Base-by-base conservation (phyloP, 2,329 filamentous ascomycete species). In the Intubia oerlemansii region DNA sequence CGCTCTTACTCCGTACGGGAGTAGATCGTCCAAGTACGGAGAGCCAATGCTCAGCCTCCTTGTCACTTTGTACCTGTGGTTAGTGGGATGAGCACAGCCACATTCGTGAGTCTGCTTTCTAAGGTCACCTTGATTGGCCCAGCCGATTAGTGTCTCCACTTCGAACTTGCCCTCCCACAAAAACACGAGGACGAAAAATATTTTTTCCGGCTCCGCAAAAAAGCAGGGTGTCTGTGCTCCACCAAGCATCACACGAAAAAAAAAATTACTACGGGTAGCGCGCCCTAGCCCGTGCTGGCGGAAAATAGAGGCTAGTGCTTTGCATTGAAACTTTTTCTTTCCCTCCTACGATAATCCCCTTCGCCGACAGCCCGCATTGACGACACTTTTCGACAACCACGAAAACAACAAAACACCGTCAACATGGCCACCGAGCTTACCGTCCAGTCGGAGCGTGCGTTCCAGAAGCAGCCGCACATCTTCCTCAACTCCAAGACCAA, bases 391-490 rank as follows among this genome's bases (percentile, higher is more conserved):
- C 32, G 17, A 34, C 31, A 27, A 20, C 6, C 12, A 17, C 27
- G 12, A 9, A 24, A 27, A 14, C 17, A 31, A 29, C 21, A 34
- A 28, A n/a, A n/a, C n/a, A n/a, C 31, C 35, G 31, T 33, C 38
- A 40, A 56, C 59, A 92, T 91, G 82, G 82, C 82, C 57, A 92
- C 82, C 71, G 82, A 92, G 70, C 71, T 93, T 66, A 91, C 82
- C 59, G 88, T 98, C 62, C 88, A 98, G 76, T 90, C 81, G 58
- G 88, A 98, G 77, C 85, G 88, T 68, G 88, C 88, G 71, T 98
- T 79, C 80, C 88, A 95, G 66, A 98, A 98, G 77, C 85, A 98
- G 73, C 88, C 88, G 59, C 88, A 98, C 65, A 92, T 98, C 71
- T 98, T 95, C 80, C 73, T 79, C 53, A 93, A 95, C 76, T 68